Conservation (phyloP, 768 basidiomycete genomes). For the Russula compacta region DNA sequence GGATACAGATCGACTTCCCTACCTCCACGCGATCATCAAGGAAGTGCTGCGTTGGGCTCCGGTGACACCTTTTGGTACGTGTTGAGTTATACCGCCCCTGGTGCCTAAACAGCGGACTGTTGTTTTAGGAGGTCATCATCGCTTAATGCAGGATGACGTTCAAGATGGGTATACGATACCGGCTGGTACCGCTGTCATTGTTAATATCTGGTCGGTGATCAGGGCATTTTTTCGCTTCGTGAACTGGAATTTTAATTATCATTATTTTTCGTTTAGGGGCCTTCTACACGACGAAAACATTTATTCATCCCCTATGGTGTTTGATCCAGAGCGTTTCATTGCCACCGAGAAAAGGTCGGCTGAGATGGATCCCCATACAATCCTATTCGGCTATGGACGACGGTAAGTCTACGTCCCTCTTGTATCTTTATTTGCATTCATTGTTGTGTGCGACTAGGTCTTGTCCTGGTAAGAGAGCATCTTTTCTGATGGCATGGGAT, state of each 20-base stretch:
- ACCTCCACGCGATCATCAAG: neutral
- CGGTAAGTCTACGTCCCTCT: neutral
- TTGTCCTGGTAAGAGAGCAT: neutral
- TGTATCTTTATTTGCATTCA: neutral
- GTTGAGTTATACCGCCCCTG: neutral
- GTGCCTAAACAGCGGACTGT: neutral
- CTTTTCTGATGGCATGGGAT: neutral
- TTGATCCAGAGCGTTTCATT: neutral
- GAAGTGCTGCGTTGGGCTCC: neutral
- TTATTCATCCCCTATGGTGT: neutral
- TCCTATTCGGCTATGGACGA: neutral
- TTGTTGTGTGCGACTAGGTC: neutral
- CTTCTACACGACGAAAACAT: neutral
- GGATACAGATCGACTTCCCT: neutral
- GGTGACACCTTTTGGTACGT: neutral
- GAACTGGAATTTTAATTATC: neutral
- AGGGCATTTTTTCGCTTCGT: neutral
- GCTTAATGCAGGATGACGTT: neutral
- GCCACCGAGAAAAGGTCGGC: neutral
- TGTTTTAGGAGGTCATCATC: neutral
- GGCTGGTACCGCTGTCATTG: neutral
- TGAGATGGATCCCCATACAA: neutral
- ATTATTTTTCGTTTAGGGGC: neutral
- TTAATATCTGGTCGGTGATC: neutral
- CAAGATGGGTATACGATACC: neutral